phyloP scores from a whole-genome alignment of 495 filamentous ascomycete species.

The Friedmanniomyces endolithicus region DNA sequence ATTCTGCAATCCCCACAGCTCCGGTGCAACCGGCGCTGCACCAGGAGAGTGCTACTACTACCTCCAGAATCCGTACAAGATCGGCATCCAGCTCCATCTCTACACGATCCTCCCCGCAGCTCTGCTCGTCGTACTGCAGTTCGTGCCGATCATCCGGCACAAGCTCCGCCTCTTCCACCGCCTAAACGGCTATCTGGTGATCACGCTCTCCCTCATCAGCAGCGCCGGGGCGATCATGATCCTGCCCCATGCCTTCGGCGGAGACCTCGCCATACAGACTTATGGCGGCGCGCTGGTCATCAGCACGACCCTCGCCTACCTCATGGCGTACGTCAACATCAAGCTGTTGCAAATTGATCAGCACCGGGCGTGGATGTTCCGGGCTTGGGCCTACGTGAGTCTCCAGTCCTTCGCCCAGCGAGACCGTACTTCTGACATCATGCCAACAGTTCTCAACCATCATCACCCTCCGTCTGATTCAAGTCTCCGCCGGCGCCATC shows the following conservation, averaged over 20 bases:
- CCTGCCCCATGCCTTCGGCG: constrained; percentile 35
- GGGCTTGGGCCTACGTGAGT: constrained; percentile 37
- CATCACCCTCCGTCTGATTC: constrained; percentile 37
- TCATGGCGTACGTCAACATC: constrained; percentile 39
- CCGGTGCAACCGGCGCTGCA: constrained; percentile 13
- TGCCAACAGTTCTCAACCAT: constrained; percentile 24
- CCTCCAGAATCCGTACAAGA: constrained; percentile 21
- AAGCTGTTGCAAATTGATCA: constrained; percentile 43
- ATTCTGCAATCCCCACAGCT: neutral
- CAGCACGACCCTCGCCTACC: constrained; percentile 26
- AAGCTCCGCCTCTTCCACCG: constrained; percentile 38
- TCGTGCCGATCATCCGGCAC: constrained; percentile 39
- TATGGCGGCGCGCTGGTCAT: constrained; percentile 30
- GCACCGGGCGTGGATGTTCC: constrained; percentile 46
- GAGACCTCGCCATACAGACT: constrained; percentile 32
- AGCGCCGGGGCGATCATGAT: constrained; percentile 36
- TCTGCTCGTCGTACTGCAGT: constrained; percentile 39
- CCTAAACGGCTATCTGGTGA: constrained; percentile 39
- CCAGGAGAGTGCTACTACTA: constrained; percentile 38
- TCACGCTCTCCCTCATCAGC: constrained; percentile 30
- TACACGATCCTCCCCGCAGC: constrained; percentile 34
- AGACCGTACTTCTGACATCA: too few relatives aligned
- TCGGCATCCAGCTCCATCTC: constrained; percentile 41
- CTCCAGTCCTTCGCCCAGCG: neutral
- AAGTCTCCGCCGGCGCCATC: constrained; percentile 26